Percentiles rank a stretch among this genome's conserved stretches.
These are phyloP conservation scores for Jatropha multifida DNA, from an alignment of 441 rosid species.

Conservation along the genomic window DNA sequence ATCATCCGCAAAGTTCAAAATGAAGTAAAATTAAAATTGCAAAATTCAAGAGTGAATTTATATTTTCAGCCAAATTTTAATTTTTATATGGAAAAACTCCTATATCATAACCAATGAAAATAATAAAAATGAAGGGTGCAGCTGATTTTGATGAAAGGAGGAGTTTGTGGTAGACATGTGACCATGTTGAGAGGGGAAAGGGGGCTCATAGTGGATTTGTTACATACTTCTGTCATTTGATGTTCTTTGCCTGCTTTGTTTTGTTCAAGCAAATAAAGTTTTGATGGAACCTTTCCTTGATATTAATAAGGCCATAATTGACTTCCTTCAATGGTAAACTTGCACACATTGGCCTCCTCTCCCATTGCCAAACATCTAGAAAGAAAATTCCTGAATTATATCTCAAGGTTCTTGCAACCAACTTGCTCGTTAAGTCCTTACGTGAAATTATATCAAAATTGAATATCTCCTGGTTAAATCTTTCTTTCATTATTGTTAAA, in stretches of 20 bases:
- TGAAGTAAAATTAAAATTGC: too few relatives aligned
- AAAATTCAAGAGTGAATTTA: too few relatives aligned
- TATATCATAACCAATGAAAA: not conserved
- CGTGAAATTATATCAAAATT: not conserved
- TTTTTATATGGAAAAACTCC: not conserved
- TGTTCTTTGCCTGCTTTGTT: constrained; percentile 19
- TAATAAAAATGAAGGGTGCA: not conserved
- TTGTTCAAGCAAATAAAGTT: not conserved
- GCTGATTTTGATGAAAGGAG: constrained; percentile 13
- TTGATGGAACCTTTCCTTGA: constrained; percentile 7
- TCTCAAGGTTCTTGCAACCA: not conserved
- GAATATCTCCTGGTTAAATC: not conserved
- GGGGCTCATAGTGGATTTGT: not conserved
- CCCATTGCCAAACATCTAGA: not conserved
- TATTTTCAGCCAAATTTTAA: too few relatives aligned
- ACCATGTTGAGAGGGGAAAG: constrained; percentile 12
- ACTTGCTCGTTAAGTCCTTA: not conserved
- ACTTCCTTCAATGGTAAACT: constrained; percentile 3
- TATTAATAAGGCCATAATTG: not conserved
- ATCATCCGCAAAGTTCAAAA: too few relatives aligned
- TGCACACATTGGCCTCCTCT: not conserved
- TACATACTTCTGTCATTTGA: constrained; percentile 14
- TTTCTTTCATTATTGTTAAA: not conserved
- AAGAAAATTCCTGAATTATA: not conserved
- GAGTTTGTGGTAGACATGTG: constrained; percentile 24